Base-by-base conservation (phyloP, 495 filamentous ascomycete species). In the Haplographium delicatum region DNA sequence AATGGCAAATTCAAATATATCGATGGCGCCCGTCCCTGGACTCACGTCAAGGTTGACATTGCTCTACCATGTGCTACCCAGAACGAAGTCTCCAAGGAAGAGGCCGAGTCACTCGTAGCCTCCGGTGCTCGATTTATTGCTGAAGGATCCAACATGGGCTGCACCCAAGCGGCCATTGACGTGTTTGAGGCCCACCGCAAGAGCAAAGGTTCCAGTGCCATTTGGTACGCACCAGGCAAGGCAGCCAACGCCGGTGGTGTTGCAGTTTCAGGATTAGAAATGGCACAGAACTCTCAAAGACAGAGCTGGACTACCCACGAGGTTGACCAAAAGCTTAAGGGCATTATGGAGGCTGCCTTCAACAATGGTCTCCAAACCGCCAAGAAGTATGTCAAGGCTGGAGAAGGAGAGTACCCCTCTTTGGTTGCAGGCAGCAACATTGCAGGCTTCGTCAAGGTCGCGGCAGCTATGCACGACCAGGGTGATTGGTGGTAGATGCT, bases 61-160 rank as follows among this genome's bases (percentile, higher is more conserved):
- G 93, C 88, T 19, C 84, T 98, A 39, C 93, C 93, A 26, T 89
- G 74, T 56, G 93, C 93, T 24, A 98, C 93, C 53, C 93, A 98
- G 78, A 98, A 98, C 75, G 93, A 98, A 69, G 89, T 98, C 57
- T 85, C 74, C 63, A 81, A 82, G 60, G 87, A 91, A 64, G 93
- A 98, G 72, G 93, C 90, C 43, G 72, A 86, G 70, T 81, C 78
- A 16, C 77, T 98, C 27, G 81, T 96, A 47, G 78, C 76, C 47
- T 75, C 72, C 51, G 93, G 93, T 55, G 75, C 74, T 58, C 81
- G 83, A 66, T 96, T 91, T 78, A 82, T 97, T 61, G 93, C 93
- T 50, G 93, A 98, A 72, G 93, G 93, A 22, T 91, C 85, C 71
- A 98, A 98, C 77, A 98, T 98, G 91, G 93, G 93, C 47, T 96